phyloP scores from a whole-genome alignment of 495 filamentous ascomycete species.

The Penicillium pancosmium region DNA sequence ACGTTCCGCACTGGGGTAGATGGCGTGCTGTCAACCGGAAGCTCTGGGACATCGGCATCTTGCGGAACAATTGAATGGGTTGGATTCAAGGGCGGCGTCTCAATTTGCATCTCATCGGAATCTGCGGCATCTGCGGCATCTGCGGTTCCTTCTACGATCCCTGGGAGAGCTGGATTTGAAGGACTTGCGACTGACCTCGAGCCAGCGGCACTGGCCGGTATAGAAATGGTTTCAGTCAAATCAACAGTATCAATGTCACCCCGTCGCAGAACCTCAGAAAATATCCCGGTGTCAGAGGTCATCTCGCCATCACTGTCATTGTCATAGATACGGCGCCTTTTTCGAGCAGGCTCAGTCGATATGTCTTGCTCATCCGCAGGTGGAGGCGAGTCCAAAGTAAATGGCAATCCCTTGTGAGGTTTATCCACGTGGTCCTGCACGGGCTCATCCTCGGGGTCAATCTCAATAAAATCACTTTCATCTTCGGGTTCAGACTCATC shows the following conservation, averaged over 20 bases:
- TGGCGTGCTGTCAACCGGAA: not conserved
- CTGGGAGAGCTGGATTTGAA: not conserved
- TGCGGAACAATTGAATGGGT: conserved; percentile 8
- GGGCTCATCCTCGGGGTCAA: not conserved
- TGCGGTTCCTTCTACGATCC: not conserved
- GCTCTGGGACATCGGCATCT: not conserved
- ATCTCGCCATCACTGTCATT: not conserved
- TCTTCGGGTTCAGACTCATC: not conserved
- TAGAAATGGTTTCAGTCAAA: conserved; percentile 24
- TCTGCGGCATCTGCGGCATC: not conserved
- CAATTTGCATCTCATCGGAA: conserved; percentile 16
- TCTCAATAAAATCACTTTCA: not conserved
- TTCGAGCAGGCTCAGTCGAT: not conserved
- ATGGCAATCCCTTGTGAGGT: not conserved
- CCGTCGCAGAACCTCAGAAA: not conserved
- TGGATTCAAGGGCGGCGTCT: conserved; percentile 36
- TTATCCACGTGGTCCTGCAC: not conserved
- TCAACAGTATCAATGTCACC: conserved; percentile 23
- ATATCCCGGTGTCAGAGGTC: not conserved
- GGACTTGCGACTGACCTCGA: not conserved
- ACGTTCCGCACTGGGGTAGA: not conserved
- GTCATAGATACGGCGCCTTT: conserved; percentile 10
- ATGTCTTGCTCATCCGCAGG: not conserved
- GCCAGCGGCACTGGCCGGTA: not conserved
- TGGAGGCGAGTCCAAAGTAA: not conserved